These are phyloP conservation scores for Prunus yedoensis DNA, from an alignment of 331 rosid species.

Conservation along the genomic window DNA sequence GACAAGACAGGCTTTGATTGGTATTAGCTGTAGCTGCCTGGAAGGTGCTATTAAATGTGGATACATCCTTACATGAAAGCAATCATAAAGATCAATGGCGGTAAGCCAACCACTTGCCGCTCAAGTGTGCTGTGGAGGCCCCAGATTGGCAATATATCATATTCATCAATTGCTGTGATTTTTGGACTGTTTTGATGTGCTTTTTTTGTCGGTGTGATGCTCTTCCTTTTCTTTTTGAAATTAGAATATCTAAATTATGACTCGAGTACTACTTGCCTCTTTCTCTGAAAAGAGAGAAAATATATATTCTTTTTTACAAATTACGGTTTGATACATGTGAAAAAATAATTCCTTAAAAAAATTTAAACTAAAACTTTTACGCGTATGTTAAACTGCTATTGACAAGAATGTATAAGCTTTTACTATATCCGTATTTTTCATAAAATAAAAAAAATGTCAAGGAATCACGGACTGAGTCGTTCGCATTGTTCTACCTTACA, in stretches of 20 bases:
- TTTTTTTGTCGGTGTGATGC: not conserved
- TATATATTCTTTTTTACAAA: rapidly evolving
- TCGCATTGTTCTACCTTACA: not conserved
- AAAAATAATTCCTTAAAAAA: too few species aligned
- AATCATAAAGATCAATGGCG: not conserved
- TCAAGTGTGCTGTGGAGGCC: not conserved
- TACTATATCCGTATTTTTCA: rapidly evolving
- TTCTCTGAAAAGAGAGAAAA: too few species aligned
- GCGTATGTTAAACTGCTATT: too few species aligned
- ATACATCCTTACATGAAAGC: not conserved
- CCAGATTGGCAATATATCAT: not conserved
- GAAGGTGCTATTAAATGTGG: not conserved
- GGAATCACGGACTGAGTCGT: not conserved
- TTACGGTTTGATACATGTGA: too few species aligned
- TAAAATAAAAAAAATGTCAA: not conserved
- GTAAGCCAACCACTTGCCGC: not conserved
- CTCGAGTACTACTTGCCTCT: too few species aligned
- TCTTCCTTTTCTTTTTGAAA: not conserved
- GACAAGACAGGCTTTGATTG: not conserved
- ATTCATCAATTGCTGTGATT: not conserved
- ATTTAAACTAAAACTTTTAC: rapidly evolving
- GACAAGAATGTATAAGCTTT: too few species aligned
- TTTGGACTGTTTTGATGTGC: not conserved
- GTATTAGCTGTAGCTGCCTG: not conserved
- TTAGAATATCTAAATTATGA: too few species aligned